Conservation (phyloP, 73 alveolate species). For the Paramecium sonneborni region DNA sequence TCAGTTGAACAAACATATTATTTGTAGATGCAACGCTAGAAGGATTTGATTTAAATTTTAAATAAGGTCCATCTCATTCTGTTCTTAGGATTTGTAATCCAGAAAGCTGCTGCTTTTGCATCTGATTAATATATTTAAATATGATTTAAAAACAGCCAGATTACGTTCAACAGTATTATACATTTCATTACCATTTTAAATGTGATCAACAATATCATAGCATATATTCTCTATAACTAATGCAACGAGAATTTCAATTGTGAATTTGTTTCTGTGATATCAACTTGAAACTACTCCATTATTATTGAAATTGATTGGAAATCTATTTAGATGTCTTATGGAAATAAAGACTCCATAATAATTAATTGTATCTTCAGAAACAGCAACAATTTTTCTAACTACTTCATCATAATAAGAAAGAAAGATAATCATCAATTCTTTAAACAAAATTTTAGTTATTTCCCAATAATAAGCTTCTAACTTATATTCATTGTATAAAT, state of each 20-base stretch:
- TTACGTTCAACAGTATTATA: conserved; percentile 75
- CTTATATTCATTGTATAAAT: not conserved
- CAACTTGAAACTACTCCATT: conserved; percentile 77
- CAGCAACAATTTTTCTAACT: too few species aligned
- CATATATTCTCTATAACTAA: conserved; percentile 78
- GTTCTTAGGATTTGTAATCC: conserved; percentile 90
- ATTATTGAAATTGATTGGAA: conserved; percentile 86
- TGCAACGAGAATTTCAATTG: conserved; percentile 81
- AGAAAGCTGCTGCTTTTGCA: conserved; percentile 86
- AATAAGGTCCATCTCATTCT: conserved; percentile 85
- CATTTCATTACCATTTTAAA: conserved; percentile 86
- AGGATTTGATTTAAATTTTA: conserved; percentile 72
- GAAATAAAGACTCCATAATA: too few species aligned
- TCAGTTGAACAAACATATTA: conserved; percentile 80
- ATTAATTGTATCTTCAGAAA: too few species aligned
- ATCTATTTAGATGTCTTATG: conserved; percentile 77
- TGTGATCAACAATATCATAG: conserved; percentile 82
- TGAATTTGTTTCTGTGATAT: conserved; percentile 80
- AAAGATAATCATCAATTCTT: too few species aligned
- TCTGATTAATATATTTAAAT: conserved; percentile 77
- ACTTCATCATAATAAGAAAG: too few species aligned
- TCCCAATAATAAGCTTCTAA: not conserved
- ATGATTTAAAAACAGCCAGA: conserved; percentile 32
- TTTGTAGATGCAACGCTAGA: conserved; percentile 78
- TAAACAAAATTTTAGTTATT: not conserved